A percentile compares a stretch with the other conserved stretches of the same genome.
Conservation (phyloP, 2,329 filamentous ascomycete species). For the Cladophialophora carrionii region DNA sequence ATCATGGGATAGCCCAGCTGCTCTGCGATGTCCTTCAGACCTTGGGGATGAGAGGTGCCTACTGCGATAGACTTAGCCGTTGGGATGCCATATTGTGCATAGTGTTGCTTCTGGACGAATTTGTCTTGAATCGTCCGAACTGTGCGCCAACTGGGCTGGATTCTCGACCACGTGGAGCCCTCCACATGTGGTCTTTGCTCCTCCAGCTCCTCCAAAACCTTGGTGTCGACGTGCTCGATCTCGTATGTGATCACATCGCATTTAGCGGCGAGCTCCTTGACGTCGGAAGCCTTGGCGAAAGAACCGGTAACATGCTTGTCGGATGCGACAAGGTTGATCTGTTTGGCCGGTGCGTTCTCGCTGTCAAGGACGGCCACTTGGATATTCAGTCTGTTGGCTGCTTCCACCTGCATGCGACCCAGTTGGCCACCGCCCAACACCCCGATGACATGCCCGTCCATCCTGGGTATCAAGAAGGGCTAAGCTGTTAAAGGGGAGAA, state of each 20-base stretch:
- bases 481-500: background rate
- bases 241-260: constrained; percentile 85
- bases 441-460: constrained; percentile 46
- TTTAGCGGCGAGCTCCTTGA: constrained; percentile 70
- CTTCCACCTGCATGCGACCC: constrained; percentile 90
- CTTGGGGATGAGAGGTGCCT: constrained; percentile 53
- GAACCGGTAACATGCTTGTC: constrained; percentile 72
- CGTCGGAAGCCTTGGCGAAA: constrained; percentile 77
- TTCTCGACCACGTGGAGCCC: constrained; percentile 43
- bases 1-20: constrained; percentile 77
- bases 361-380: constrained; percentile 78
- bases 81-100: constrained; percentile 64
- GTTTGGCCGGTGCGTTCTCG: constrained; percentile 74
- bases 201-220: constrained; percentile 78
- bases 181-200: constrained; percentile 32
- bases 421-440: constrained; percentile 71
- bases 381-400: constrained; percentile 77
- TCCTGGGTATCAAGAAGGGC: background rate
- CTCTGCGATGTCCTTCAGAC: constrained; percentile 57
- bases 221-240: constrained; percentile 85
- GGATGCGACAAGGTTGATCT: constrained; percentile 61
- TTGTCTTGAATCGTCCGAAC: constrained; percentile 85
- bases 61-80: constrained; percentile 69
- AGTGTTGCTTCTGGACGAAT: constrained; percentile 77
- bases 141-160: constrained; percentile 78